These are phyloP conservation scores for Isoetes taiwanensis DNA, from an alignment of 75 land plant genomes.

Conservation along the genomic window DNA sequence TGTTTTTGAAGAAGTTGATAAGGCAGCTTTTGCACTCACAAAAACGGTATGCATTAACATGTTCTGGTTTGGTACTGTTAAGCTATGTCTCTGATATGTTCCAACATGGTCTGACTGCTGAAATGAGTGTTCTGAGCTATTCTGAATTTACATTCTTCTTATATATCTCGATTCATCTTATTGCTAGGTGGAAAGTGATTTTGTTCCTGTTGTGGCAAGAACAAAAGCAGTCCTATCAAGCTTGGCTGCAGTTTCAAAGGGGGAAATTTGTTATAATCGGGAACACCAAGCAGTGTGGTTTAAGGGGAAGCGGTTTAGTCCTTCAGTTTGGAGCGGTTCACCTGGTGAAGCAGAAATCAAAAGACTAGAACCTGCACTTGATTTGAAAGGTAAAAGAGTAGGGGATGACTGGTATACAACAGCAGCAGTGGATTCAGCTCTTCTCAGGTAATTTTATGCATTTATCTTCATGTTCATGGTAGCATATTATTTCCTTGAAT, in stretches of 20 bases:
- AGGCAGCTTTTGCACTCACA: constrained; percentile 42
- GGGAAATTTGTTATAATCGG: constrained; percentile 58
- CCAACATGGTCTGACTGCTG: not conserved
- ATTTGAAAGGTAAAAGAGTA: constrained; percentile 76
- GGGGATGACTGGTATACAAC: constrained; percentile 89
- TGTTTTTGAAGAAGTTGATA: constrained; percentile 46
- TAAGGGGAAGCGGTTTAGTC: constrained; percentile 65
- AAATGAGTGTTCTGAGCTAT: no score
- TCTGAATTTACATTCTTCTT: not conserved
- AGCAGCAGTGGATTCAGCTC: constrained; percentile 48
- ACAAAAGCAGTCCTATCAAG: constrained; percentile 42
- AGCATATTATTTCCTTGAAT: no score
- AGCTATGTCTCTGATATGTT: not conserved
- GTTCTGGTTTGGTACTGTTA: not conserved
- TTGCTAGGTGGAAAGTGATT: constrained; percentile 48
- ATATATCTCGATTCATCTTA: not conserved
- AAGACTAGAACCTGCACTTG: constrained; percentile 46
- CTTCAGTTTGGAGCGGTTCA: constrained; percentile 62
- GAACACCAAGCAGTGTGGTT: constrained; percentile 87
- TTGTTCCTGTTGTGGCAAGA: constrained; percentile 56
- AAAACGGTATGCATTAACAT: constrained; percentile 32
- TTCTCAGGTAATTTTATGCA: no score
- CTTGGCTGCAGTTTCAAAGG: constrained; percentile 40
- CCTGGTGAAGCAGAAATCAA: constrained; percentile 83
- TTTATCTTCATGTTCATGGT: not conserved